A percentile compares a stretch with the other conserved stretches of the same genome.
phyloP scores from a whole-genome alignment of 2,329 filamentous ascomycete species.

The Coleophoma cylindrospora region DNA sequence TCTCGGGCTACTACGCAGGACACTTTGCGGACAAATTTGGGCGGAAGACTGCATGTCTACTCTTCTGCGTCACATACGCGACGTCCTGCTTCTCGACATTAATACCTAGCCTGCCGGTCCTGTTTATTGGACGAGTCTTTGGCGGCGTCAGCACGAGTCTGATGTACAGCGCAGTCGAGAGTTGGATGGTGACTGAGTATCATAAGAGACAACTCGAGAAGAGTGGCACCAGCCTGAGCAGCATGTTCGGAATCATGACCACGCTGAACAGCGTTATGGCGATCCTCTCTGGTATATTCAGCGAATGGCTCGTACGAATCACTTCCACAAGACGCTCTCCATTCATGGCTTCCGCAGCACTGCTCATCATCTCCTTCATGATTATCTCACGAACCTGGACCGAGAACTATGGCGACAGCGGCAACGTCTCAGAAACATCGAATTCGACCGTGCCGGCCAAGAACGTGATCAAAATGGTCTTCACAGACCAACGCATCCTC shows the following conservation, averaged over 20 bases:
- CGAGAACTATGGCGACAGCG: constrained; percentile 42
- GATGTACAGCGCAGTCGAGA: constrained; percentile 55
- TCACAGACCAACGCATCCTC: constrained; percentile 41
- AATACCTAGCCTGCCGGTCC: constrained; percentile 32
- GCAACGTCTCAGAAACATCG: constrained; percentile 8
- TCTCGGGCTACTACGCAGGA: constrained; percentile 25
- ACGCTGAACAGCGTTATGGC: constrained; percentile 50
- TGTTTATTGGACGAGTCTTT: constrained; percentile 47
- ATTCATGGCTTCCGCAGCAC: constrained; percentile 40
- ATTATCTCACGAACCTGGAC: constrained; percentile 43
- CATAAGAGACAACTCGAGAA: constrained; percentile 38
- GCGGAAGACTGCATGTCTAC: constrained; percentile 45
- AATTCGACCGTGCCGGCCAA: constrained; percentile 11
- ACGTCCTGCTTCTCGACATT: constrained; percentile 48
- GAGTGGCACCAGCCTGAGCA: constrained; percentile 37
- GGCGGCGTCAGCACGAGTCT: constrained; percentile 51
- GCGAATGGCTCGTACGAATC: constrained; percentile 42
- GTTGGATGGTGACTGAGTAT: constrained; percentile 57
- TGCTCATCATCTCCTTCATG: constrained; percentile 37
- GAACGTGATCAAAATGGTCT: constrained; percentile 13
- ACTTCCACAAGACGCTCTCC: constrained; percentile 46
- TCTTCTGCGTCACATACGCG: constrained; percentile 48
- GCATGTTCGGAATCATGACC: constrained; percentile 47
- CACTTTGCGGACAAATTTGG: constrained; percentile 25
- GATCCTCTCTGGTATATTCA: constrained; percentile 45